Percentiles rank a stretch among this genome's conserved stretches.
Evolutionary conservation across 805 yeast species (phyloP).

Genomic region (Hanseniaspora hatyaiensis): DNA sequence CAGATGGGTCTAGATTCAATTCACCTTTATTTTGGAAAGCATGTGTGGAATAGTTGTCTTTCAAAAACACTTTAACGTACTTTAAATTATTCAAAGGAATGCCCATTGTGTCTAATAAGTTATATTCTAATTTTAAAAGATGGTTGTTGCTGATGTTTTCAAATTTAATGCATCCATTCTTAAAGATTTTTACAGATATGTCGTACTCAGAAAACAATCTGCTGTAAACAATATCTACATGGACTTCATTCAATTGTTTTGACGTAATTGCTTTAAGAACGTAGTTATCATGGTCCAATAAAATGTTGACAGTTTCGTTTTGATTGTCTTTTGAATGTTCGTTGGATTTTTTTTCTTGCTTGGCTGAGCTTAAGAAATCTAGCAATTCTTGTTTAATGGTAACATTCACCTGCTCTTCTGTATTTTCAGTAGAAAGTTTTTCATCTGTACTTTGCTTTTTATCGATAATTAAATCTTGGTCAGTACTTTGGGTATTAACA

Average conservation of each 20-base stretch:
- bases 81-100: background rate
- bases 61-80: slow-evolving; percentile 6
- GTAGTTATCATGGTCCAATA: slow-evolving; percentile 9
- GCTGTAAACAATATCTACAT: background rate
- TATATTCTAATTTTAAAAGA: background rate
- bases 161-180: slow-evolving; percentile 1
- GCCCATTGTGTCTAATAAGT: background rate
- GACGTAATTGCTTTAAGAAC: slow-evolving; percentile 1
- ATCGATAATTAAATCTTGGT: background rate
- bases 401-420: background rate
- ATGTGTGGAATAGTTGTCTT: background rate
- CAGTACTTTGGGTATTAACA: too few relatives aligned
- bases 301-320: background rate
- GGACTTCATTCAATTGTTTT: background rate
- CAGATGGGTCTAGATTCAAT: slow-evolving; percentile 1
- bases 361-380: background rate
- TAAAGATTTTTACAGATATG: slow-evolving; percentile 5
- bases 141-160: slow-evolving; percentile 5
- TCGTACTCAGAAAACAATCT: slow-evolving; percentile 1
- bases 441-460: background rate
- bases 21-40: background rate
- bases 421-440: background rate
- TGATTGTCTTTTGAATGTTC: background rate
- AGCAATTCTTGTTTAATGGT: slow-evolving; percentile 1
- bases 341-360: too few relatives aligned